These are phyloP conservation scores for Crataegus laevigata DNA, from an alignment of 306 rosid species.

Conservation along the genomic window DNA sequence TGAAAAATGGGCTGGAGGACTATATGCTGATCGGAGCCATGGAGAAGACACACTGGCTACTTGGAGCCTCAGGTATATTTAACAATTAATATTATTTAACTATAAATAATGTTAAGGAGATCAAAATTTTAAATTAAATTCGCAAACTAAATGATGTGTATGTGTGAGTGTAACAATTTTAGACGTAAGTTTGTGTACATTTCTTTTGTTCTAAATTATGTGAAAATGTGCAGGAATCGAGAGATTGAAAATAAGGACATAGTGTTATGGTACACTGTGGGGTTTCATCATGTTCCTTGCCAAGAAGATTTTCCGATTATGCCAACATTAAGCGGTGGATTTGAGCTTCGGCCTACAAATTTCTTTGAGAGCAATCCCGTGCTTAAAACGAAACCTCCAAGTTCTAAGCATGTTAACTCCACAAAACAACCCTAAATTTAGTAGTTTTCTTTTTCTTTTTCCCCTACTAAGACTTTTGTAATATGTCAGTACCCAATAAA, in stretches of 20 bases:
- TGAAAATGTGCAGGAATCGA: slow-evolving; percentile 5
- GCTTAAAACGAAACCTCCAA: slow-evolving; percentile 29
- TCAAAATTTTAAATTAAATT: too few relatives aligned
- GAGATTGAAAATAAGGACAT: slow-evolving; percentile 7
- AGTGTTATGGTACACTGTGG: slow-evolving; percentile 52
- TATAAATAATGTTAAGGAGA: too few relatives aligned
- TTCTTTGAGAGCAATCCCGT: slow-evolving; percentile 69
- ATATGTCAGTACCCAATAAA: not conserved
- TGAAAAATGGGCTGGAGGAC: slow-evolving; percentile 61
- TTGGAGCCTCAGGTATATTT: slow-evolving; percentile 32
- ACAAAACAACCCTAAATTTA: not conserved
- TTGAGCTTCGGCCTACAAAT: slow-evolving; percentile 64
- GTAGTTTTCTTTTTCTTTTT: not conserved
- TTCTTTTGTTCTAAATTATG: not conserved
- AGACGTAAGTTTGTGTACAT: not conserved
- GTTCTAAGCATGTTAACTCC: slow-evolving; percentile 6
- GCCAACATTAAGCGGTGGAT: slow-evolving; percentile 42
- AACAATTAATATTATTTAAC: too few relatives aligned
- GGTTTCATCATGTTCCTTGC: slow-evolving; percentile 57
- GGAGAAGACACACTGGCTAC: slow-evolving; percentile 49
- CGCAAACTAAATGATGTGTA: too few relatives aligned
- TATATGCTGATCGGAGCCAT: slow-evolving; percentile 32
- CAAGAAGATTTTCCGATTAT: slow-evolving; percentile 67
- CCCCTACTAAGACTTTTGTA: not conserved
- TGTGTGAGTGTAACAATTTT: not conserved